These are phyloP conservation scores for Leccinum pallidistipes DNA, from an alignment of 1,284 basidiomycete genomes.

Conservation along the genomic window DNA sequence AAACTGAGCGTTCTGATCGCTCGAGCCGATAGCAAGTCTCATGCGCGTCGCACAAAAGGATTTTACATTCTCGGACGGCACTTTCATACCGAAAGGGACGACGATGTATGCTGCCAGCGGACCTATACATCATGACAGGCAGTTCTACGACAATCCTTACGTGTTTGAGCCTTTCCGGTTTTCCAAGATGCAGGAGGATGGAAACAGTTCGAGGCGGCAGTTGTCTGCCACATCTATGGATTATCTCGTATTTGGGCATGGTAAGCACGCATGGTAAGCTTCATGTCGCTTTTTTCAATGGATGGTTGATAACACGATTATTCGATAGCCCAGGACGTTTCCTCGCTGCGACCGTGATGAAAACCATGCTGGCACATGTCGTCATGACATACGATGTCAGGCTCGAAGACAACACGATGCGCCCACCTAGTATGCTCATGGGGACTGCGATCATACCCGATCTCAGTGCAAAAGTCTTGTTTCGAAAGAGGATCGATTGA, in stretches of 20 bases:
- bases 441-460: neutral
- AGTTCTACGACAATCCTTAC: constrained; percentile 26
- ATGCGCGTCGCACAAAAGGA: constrained; percentile 6
- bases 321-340: constrained; percentile 14
- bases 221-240: no score
- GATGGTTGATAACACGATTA: neutral
- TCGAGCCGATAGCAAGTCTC: constrained; percentile 29
- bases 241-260: constrained; percentile 17
- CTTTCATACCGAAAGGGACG: constrained; percentile 39
- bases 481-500: constrained; percentile 14
- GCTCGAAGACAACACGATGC: constrained; percentile 26
- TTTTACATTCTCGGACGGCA: constrained; percentile 44
- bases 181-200: constrained; percentile 12
- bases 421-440: constrained; percentile 7
- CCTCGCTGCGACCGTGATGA: constrained; percentile 10
- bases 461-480: constrained; percentile 12
- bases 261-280: constrained; percentile 21
- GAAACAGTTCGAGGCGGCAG: constrained; percentile 10
- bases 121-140: constrained; percentile 28
- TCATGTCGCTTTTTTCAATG: no score
- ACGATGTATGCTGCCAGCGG: constrained; percentile 17
- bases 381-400: constrained; percentile 13
- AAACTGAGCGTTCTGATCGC: neutral
- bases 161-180: constrained; percentile 39
- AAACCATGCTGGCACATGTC: constrained; percentile 16